Conservation (phyloP, 768 basidiomycete genomes). For the Tylopilus plumbeoviolaceoides region DNA sequence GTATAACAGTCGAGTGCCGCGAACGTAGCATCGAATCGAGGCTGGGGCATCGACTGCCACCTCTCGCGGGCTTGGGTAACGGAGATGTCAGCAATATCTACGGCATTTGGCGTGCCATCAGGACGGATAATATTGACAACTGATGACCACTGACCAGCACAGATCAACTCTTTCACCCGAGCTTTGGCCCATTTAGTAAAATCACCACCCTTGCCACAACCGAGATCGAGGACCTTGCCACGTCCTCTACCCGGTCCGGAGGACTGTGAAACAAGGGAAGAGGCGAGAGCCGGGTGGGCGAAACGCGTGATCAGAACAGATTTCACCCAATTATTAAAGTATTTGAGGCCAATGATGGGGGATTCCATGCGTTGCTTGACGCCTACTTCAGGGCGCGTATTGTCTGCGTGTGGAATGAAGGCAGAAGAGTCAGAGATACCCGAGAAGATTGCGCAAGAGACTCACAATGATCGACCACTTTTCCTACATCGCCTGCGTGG, state of each 20-base stretch:
- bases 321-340: slow-evolving; percentile 99
- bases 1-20: slow-evolving; percentile 87
- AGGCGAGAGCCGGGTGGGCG: slow-evolving; percentile 63
- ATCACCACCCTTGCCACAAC: slow-evolving; percentile 99
- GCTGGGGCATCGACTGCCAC: slow-evolving; percentile 47
- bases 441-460: slow-evolving; percentile 15
- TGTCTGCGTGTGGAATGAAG: slow-evolving; percentile 52
- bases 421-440: slow-evolving; percentile 2
- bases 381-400: slow-evolving; percentile 88
- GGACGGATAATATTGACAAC: background rate
- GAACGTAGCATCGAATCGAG: slow-evolving; percentile 75
- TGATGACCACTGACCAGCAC: slow-evolving; percentile 59
- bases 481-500: slow-evolving; percentile 62
- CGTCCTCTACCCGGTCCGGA: slow-evolving; percentile 27
- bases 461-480: slow-evolving; percentile 77
- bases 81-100: slow-evolving; percentile 89
- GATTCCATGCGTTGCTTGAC: slow-evolving; percentile 80
- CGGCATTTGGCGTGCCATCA: background rate
- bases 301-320: slow-evolving; percentile 92
- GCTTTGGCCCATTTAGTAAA: slow-evolving; percentile 94
- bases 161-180: slow-evolving; percentile 71
- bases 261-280: slow-evolving; percentile 29
- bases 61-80: slow-evolving; percentile 83
- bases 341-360: slow-evolving; percentile 94
- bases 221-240: slow-evolving; percentile 91